These are phyloP conservation scores for Sporothrix protearum DNA, from an alignment of 2,329 filamentous ascomycete genomes.

Conservation along the genomic window DNA sequence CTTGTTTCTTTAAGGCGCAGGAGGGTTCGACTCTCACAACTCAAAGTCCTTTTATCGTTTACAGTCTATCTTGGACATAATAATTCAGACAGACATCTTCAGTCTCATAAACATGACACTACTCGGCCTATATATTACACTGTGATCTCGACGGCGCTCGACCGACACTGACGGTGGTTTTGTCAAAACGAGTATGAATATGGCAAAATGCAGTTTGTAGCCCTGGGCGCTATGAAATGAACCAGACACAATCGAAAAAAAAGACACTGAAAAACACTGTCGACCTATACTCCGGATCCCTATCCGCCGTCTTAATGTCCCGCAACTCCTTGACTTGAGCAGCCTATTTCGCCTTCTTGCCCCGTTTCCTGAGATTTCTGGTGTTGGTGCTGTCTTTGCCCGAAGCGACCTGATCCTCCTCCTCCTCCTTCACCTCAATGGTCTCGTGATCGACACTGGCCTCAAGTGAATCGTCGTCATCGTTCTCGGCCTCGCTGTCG, in stretches of 20 bases:
- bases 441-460: background rate
- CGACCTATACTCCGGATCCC: background rate
- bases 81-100: background rate
- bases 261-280: background rate
- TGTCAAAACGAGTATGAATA: too few species aligned
- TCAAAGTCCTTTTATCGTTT: background rate
- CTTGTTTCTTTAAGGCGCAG: background rate
- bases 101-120: background rate
- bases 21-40: constrained; percentile 14
- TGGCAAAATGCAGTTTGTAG: background rate
- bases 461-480: background rate
- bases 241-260: background rate
- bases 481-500: constrained; percentile 9
- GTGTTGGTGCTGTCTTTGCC: background rate
- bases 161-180: background rate
- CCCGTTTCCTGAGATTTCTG: constrained; percentile 13
- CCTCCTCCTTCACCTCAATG: background rate
- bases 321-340: background rate
- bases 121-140: too few species aligned
- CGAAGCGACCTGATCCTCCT: background rate
- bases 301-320: background rate
- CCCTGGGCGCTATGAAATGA: constrained; percentile 16
- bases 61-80: background rate
- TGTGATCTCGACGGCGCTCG: background rate
- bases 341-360: constrained; percentile 13